Percentiles rank a stretch among this genome's conserved stretches.
These are phyloP conservation scores for Acanthamoeba healyi DNA, from an alignment of 208 protist species.

Conservation along the genomic window DNA sequence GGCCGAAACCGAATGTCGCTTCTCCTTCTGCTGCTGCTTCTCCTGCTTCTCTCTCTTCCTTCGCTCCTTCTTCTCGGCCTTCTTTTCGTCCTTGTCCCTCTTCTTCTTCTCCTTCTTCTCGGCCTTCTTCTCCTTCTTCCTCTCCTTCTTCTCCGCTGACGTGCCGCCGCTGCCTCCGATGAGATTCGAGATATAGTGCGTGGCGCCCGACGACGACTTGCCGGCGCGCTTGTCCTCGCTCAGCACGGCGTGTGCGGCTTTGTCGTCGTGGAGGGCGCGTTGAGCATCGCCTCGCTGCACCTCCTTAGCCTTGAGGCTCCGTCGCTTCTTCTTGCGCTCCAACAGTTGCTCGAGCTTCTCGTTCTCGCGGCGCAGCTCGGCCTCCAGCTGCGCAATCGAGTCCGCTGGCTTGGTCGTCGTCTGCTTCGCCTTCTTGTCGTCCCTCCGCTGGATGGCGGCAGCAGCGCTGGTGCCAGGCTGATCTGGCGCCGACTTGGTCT, in stretches of 20 bases:
- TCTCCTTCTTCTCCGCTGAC: background rate
- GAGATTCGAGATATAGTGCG: background rate
- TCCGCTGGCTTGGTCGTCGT: background rate
- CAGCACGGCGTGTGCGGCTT: background rate
- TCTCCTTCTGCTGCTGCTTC: background rate
- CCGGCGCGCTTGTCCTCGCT: background rate
- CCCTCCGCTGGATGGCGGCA: background rate
- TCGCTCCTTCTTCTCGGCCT: background rate
- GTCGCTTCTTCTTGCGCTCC: slow-evolving; percentile 39
- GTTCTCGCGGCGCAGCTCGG: slow-evolving; percentile 20
- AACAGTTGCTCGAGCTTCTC: background rate
- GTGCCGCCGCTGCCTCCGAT: background rate
- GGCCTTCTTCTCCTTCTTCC: slow-evolving; percentile 14
- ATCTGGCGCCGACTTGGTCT: slow-evolving; percentile 52
- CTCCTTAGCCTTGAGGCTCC: slow-evolving; percentile 28
- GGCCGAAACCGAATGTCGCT: background rate
- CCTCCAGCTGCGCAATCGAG: slow-evolving; percentile 4
- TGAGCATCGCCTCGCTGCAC: background rate
- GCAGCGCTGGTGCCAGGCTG: background rate
- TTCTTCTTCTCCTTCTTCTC: background rate
- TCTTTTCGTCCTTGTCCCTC: too few species aligned
- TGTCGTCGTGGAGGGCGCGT: background rate
- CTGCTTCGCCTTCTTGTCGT: slow-evolving; percentile 10
- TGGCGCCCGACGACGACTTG: background rate
- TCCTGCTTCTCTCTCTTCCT: background rate